Conservation (phyloP, 2,329 filamentous ascomycete species). For the Gnomoniopsis smithogilvyi region DNA sequence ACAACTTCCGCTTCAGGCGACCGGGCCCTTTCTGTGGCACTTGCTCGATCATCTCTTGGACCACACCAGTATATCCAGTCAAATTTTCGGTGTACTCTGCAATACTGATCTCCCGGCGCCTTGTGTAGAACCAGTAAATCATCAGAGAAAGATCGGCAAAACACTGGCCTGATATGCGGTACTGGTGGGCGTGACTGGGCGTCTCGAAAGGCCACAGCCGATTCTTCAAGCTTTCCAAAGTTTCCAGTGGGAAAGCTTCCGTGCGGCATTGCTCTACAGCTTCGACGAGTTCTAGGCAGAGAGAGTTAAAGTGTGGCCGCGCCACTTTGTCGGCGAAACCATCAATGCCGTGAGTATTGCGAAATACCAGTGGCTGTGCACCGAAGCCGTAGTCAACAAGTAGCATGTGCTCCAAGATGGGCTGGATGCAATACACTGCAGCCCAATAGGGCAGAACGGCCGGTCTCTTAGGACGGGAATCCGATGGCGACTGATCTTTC, state of each 20-base stretch:
- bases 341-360: background rate
- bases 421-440: background rate
- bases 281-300: background rate
- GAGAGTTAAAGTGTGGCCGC: background rate
- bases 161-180: background rate
- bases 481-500: background rate
- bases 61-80: slow-evolving; percentile 19
- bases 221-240: background rate
- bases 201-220: background rate
- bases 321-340: background rate
- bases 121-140: slow-evolving; percentile 16
- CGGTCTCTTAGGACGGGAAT: background rate
- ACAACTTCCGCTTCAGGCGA: slow-evolving; percentile 19
- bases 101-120: background rate
- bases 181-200: too few species aligned
- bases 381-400: slow-evolving; percentile 12
- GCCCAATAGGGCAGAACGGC: background rate
- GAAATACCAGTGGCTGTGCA: background rate
- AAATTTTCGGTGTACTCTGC: background rate
- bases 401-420: slow-evolving; percentile 12
- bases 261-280: background rate
- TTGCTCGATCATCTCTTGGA: slow-evolving; percentile 20
- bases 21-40: slow-evolving; percentile 13
- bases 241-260: background rate
- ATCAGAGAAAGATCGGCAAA: slow-evolving; percentile 6